Conservation (phyloP, 148 eudicot species). For the Rhododendron ferrugineum region DNA sequence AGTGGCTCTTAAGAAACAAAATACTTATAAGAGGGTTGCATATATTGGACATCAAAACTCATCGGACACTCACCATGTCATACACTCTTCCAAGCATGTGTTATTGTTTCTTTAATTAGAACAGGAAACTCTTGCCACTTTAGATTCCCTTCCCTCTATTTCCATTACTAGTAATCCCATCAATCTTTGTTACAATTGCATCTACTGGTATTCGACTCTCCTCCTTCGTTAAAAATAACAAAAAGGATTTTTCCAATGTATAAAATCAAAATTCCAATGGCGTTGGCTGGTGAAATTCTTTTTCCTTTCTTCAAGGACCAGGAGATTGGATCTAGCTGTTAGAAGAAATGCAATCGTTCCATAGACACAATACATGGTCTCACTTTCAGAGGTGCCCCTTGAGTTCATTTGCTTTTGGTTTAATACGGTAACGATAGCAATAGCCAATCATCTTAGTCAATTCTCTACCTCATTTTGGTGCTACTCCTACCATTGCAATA, state of each 20-base stretch:
- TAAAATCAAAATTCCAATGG: too few species aligned
- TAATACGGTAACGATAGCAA: neutral
- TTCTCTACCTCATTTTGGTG: neutral
- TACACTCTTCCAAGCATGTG: neutral
- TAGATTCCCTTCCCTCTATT: neutral
- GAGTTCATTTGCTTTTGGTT: neutral
- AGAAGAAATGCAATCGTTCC: neutral
- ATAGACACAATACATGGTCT: neutral
- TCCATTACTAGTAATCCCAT: neutral
- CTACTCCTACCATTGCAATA: neutral
- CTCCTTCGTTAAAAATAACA: too few species aligned
- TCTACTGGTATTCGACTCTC: neutral
- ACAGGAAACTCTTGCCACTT: neutral
- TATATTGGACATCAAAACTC: neutral
- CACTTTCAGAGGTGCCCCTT: neutral
- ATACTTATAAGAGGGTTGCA: neutral
- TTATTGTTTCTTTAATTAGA: too few species aligned
- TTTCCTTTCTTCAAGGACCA: too few species aligned
- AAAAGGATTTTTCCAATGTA: too few species aligned
- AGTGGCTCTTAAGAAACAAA: neutral
- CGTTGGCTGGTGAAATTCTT: too few species aligned
- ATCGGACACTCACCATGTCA: neutral
- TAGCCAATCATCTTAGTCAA: neutral
- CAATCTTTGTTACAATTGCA: neutral
- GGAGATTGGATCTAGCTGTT: too few species aligned